Evolutionary conservation across 169 alveolate species (phyloP), one percentile per base, ranked within the genome.

Genomic region (Plasmodium yoelii): DNA sequence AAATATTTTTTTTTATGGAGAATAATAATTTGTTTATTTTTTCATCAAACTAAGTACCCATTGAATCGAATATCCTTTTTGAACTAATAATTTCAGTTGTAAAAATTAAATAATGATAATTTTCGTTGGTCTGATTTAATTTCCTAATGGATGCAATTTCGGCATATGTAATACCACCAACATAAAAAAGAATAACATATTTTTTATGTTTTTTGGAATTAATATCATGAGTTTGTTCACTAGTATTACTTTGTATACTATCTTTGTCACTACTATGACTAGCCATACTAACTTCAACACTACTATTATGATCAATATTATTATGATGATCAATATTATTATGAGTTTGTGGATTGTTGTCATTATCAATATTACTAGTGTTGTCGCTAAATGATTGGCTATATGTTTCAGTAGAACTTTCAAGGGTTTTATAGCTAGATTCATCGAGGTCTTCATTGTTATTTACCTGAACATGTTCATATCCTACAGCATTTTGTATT

Each of bases 131-230:
- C 47, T 77, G 69, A 67, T 90, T 92, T 69, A 94, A 88, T 2
- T 71, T 15, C n/a, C 95, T 74, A 10, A 94, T 73, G 13, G 96
- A 92, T 5, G 96, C 93, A 15, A 94, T 71, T 60, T 94, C 96
- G 2, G 94, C 93, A 73, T 92, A 91, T 7, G 95, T 75, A 7
- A 88, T 87, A 0, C 96, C 96, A 5, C 96, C 96, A 3, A 92
- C 75, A 46, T 71, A 94, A 59, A 89, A 73, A 34, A 94, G 93
- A 28, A 93, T 64, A 34, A 92, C 91, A 13, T 67, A 28, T 24
- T 65, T 74, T 53, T 59, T 72, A 55, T 61, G 56, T 15, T 19
- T 55, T 10, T 28, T 15, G 15, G 9, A 13, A 26, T 13, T 49
- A 6, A 19, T 53, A 44, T 55, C 24, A 12, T 57, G 24, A 8